Base-by-base conservation (phyloP, 257 asterid species). In the Asclepias syriaca region DNA sequence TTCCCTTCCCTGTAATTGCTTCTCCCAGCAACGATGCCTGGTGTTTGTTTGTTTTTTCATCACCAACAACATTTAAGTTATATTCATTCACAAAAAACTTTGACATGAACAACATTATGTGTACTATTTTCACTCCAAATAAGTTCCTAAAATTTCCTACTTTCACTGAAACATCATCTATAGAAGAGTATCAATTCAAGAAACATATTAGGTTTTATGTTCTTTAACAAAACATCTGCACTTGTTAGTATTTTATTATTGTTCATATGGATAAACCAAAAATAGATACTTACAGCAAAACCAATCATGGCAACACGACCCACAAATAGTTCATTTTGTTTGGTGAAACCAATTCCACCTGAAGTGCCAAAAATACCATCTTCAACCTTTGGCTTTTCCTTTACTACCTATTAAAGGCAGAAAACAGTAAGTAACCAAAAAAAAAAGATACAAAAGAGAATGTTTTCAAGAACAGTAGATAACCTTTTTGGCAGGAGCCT, bases 301-400 rank as follows among this genome's bases (percentile, higher is more conserved):
- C 97, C 97, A 81, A 92, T 81, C 97, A 92, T 92, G 71, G 97
- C 97, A 57, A 92, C 96, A 61, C 97, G 96, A 29, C 97, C 97
- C 32, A 92, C 97, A 79, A 89, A 92, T 75, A 92, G 96, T 80
- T 92, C 97, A 82, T 92, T 92, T 74, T 87, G 87, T 85, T 92
- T 92, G 13, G 96, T 89, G 18, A 92, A 92, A 56, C 97, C 97
- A 78, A 92, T 85, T 59, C 97, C 97, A 66, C 97, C 97, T 0
- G 97, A 92, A 14, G 97, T 92, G 5, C 97, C 97, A 72, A 92
- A 89, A 21, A 92, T 83, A 7, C 97, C 97, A 83, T 92, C 96
- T 81, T 92, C 97, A 14, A 86, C 92, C 87, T 89, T 89, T 0
- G 58, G 12, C 80, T 91, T 89, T 22, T 80, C 76, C 84, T 91